Base-by-base conservation (phyloP, 1,284 basidiomycete genomes). In the Ustilago lituana region DNA sequence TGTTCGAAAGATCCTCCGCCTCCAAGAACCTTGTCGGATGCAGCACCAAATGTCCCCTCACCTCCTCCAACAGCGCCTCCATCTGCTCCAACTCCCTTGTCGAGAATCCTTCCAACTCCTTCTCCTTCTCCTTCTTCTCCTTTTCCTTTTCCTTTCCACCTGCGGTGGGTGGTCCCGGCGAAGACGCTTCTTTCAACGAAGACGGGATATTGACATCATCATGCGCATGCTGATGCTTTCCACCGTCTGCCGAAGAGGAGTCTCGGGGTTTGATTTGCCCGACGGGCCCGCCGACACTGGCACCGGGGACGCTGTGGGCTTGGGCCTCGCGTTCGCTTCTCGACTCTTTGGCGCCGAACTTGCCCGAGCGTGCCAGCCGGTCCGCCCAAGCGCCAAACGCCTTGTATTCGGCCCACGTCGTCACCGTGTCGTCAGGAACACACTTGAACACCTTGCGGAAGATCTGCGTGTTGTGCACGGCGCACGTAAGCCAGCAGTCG, bases 321-420 rank as follows among this genome's bases (percentile, higher is more conserved):
- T 70, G 67, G 3, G 58, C 67, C 35, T 70, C 67, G 6, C 67
- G 35, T 32, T 62, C 52, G 4, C 32, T 19, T 4, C 29, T 27
- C 12, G 46, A 55, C 43, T 70, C 67, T 22, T 70, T 70, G 14
- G 62, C 57, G 2, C 58, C 54, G 44, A 70, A 70, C 24, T 61
- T 65, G 40, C 67, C 67, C 17, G 69, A 71, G 2, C 60, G 48
- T 1, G 63, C 64, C 27, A 80, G 39, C 0, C 78, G 59, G 40
- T 76, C 69, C 15, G 59, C 36, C 78, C 78, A 81, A 0, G 66
- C 58, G 12, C 41, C 47, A 27, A 72, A 79, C 6, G 61, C 61
- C 61, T 81, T 82, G 64, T 80, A 82, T 45, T 77, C 77, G 15
- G 64, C 61, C 80, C 80, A 82, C 12, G 79, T 81, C 37, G 67